phyloP scores from a whole-genome alignment of 306 rosid genomes.

The cucumber (Cucumis sativus) region DNA sequence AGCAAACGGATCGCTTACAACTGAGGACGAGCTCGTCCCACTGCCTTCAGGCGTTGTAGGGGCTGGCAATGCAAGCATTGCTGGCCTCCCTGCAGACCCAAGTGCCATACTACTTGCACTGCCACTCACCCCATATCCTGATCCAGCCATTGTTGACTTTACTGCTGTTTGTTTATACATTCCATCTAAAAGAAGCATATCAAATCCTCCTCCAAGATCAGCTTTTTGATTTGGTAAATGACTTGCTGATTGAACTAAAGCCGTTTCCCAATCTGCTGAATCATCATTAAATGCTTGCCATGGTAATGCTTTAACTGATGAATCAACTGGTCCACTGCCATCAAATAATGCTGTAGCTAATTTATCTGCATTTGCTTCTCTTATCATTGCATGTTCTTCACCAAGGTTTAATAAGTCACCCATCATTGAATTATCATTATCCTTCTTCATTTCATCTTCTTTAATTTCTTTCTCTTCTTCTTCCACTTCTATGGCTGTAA shows the following conservation, averaged over 20 bases:
- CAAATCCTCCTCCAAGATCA: slow-evolving; percentile 61
- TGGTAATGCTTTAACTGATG: background rate
- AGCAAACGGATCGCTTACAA: slow-evolving; percentile 51
- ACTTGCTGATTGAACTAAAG: slow-evolving; percentile 57
- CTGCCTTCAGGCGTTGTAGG: slow-evolving; percentile 27
- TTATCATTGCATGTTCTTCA: slow-evolving; percentile 18
- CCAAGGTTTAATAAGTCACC: slow-evolving; percentile 66
- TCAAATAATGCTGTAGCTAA: slow-evolving; percentile 76
- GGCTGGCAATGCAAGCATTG: slow-evolving; percentile 73
- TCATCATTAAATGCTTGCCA: slow-evolving; percentile 70
- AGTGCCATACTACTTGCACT: slow-evolving; percentile 84
- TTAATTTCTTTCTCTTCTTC: slow-evolving; percentile 1
- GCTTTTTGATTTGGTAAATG: slow-evolving; percentile 34
- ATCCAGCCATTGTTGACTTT: slow-evolving; percentile 24
- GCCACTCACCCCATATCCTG: slow-evolving; percentile 47
- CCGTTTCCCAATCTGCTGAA: slow-evolving; percentile 65
- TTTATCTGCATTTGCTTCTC: slow-evolving; percentile 31
- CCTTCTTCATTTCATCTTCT: background rate
- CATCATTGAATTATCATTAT: slow-evolving; percentile 6
- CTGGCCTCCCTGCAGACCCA: slow-evolving; percentile 63
- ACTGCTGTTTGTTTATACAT: slow-evolving; percentile 53
- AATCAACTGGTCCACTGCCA: slow-evolving; percentile 8
- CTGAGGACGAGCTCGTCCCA: background rate
- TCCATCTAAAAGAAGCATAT: slow-evolving; percentile 55
- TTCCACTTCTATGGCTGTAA: slow-evolving; percentile 15